Base-by-base conservation (phyloP, 768 basidiomycete genomes). In the Amylocystis lapponica region DNA sequence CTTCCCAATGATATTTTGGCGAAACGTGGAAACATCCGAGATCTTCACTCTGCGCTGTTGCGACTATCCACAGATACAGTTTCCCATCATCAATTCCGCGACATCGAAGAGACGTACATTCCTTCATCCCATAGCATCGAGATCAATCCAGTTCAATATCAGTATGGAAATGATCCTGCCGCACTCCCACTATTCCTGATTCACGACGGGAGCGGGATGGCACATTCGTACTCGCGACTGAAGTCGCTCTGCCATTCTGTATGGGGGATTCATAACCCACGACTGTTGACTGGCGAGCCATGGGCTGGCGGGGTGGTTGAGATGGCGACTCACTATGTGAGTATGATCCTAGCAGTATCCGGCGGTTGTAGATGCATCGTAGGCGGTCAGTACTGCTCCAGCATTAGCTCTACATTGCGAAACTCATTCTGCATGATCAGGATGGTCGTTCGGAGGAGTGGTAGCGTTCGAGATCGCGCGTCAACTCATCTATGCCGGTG, bases 391-490 rank as follows among this genome's bases (percentile, higher is more conserved):
- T 45, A 27, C 20, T 27, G 32, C n/a, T 37, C 20, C 30, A 33
- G 31, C 17, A 23, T 26, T 27, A 22, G 9, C 12, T 29, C 13
- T 16, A n/a, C 25, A 19, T 40, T 19, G 19, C 36, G 30, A 23
- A 47, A 17, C 4, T 22, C 31, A 46, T 4, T 44, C 25, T 21
- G 5, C 25, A 19, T 7, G 9, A 2, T 6, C 41, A 86, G 85
- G 85, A 0, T 88, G 84, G 84, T 88, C 85, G 2, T 83, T 88
- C 49, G 85, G 85, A 11, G 85, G 84, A 2, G 77, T 85, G 4
- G 75, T 77, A 0, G 82, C 85, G 0, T 86, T 77, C 51, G 85
- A 86, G 52, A 62, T 76, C 2, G 75, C 79, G 14, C 70, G 68
- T 1, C 72, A 74, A 21, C 70, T 86, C 14, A 46, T 64, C n/a